Evolutionary conservation across 129 eudicot genomes (phyloP), one percentile per base, ranked within the genome.

Genomic region (Chrysanthemum makinoi): DNA sequence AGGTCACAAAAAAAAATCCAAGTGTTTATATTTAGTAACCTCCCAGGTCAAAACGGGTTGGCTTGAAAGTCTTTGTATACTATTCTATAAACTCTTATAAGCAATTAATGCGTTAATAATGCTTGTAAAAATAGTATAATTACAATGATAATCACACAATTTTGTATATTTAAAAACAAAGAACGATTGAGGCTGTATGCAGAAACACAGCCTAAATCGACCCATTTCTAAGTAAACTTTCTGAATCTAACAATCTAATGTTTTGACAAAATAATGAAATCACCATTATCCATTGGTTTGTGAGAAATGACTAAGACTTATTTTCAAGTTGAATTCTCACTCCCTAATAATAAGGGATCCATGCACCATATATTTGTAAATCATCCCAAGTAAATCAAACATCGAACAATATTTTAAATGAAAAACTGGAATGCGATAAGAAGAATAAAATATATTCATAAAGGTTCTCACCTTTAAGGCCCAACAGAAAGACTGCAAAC

Each of bases 401-500:
- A 73, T 18, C 16, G 1, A 28, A 24, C 35, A 73, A 63, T 6
- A 20, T 53, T 35, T 3, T 43, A 54, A 65, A 63, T 43, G 72
- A 54, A 19, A 54, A 65, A 6, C n/a, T n/a, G n/a, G 46, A 47
- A 80, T 72, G 33, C 26, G 72, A 39, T 59, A 17, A 47, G 56
- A 22, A 18, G n/a, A 51, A 52, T 5, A 47, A 66, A 58, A 62
- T 17, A 68, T 17, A 35, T 17, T 47, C 12, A 64, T 75, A 57
- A 19, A 68, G 70, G 60, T 50, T 75, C 77, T 76, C 75, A 90
- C 96, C 94, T 88, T 91, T 78, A 91, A 71, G 44, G 92, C 92
- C 95, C 97, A 91, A 54, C 92, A 76, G 80, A 88, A 88, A 13
- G 95, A 88, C 24, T 86, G 86, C 70, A 86, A 65, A 64, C 81